phyloP scores from a whole-genome alignment of 371 early-diverging fungal genomes.

The Lichtheimia ramosa region DNA sequence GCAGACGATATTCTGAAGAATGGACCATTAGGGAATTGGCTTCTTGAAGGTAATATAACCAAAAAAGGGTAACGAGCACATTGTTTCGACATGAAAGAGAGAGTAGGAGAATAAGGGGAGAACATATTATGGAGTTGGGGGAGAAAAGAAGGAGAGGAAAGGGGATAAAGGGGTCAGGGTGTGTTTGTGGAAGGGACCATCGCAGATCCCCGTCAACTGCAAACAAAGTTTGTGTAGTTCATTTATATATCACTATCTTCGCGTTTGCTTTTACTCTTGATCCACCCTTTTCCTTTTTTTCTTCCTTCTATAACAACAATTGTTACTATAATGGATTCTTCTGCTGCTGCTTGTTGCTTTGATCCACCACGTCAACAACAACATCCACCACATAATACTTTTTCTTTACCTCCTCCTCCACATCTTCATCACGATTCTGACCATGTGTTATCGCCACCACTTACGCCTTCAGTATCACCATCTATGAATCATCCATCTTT shows the following conservation, averaged over 20 bases:
- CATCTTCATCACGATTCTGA: constrained; percentile 20
- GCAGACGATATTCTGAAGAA: no score
- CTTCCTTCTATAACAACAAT: not conserved
- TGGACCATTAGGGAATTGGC: no score
- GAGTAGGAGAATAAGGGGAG: no score
- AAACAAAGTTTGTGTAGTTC: constrained; percentile 18
- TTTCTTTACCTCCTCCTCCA: constrained; percentile 8
- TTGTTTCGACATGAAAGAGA: constrained; percentile 14
- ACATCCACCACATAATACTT: constrained; percentile 1
- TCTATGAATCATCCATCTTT: constrained; percentile 30
- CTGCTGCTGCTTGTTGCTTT: constrained; percentile 11
- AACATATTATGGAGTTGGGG: no score
- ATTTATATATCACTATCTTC: constrained; percentile 11
- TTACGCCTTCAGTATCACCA: constrained; percentile 42
- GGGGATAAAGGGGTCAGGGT: no score
- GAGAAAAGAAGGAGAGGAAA: no score
- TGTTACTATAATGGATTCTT: constrained; percentile 5
- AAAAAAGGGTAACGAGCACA: constrained; percentile 34
- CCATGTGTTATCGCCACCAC: constrained; percentile 43
- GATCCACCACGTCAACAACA: constrained; percentile 5
- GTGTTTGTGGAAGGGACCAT: constrained; percentile 7
- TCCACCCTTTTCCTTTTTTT: constrained; percentile 15
- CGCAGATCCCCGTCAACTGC: constrained; percentile 16
- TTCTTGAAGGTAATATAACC: constrained; percentile 37
- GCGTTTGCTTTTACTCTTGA: constrained; percentile 8